Evolutionary conservation across 1,139 yeast genomes (phyloP).

Genomic region (Hansenula lynferdii): DNA sequence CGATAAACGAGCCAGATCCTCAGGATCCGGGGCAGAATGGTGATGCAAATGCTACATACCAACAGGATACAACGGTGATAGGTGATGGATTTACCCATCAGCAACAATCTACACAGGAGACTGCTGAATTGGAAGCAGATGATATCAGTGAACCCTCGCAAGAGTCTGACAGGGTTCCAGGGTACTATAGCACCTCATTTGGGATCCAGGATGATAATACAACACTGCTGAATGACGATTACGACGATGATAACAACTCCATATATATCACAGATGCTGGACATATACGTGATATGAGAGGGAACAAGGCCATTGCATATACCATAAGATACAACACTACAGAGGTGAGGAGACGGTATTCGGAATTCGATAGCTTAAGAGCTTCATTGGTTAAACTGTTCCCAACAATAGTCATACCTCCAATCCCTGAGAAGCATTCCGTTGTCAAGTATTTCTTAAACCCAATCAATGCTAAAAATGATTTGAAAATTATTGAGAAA

Average conservation of each 20-base stretch:
- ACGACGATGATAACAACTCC: neutral
- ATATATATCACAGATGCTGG: conserved; percentile 14
- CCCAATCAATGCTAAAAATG: conserved; percentile 55
- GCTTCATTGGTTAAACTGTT: conserved; percentile 64
- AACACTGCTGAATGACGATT: neutral
- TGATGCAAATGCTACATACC: neutral
- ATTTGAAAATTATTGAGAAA: conserved; percentile 45
- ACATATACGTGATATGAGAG: conserved; percentile 27
- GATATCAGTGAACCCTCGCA: conserved; percentile 1
- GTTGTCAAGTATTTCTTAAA: conserved; percentile 36
- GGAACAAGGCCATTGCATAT: conserved; percentile 71
- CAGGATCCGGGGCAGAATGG: neutral
- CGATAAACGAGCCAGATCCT: conserved; percentile 1
- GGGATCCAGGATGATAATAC: neutral
- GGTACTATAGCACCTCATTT: neutral
- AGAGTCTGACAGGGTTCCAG: neutral
- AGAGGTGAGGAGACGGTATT: conserved; percentile 76
- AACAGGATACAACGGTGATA: neutral
- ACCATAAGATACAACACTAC: conserved; percentile 59
- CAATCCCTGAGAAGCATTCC: conserved; percentile 91
- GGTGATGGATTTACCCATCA: neutral
- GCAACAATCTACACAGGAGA: neutral
- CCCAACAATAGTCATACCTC: conserved; percentile 84
- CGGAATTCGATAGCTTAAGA: conserved; percentile 85
- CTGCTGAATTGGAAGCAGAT: neutral